A percentile compares a stretch with the other conserved stretches of the same genome.
phyloP scores from a whole-genome alignment of 768 basidiomycete species.

The Leucocoprinus birnbaumii region DNA sequence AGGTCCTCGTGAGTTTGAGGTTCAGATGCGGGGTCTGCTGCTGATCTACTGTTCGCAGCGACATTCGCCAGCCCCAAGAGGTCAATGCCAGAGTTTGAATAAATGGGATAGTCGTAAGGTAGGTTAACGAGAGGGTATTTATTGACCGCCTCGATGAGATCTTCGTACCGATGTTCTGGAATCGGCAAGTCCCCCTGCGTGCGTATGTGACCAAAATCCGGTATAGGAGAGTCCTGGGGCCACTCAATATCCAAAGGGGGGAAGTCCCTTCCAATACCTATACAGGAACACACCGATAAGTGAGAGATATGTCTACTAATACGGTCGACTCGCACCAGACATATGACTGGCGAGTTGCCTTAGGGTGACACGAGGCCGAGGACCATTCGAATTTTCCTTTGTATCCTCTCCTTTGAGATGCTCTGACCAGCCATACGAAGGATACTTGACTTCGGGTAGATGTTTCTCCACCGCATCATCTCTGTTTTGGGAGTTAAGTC shows the following conservation, averaged over 20 bases:
- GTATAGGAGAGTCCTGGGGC: constrained; percentile 27
- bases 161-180: constrained; percentile 20
- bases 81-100: constrained; percentile 78
- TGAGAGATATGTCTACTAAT: neutral
- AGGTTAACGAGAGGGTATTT: constrained; percentile 36
- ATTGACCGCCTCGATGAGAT: constrained; percentile 32
- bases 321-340: constrained; percentile 20
- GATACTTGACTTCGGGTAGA: constrained; percentile 34
- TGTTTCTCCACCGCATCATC: constrained; percentile 49
- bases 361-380: constrained; percentile 30
- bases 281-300: neutral
- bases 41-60: constrained; percentile 44
- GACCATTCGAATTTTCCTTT: neutral
- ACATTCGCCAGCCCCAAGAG: constrained; percentile 66
- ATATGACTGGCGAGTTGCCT: constrained; percentile 42
- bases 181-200: constrained; percentile 26
- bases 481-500: constrained; percentile 21
- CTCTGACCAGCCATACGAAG: constrained; percentile 31
- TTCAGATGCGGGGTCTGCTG: constrained; percentile 18
- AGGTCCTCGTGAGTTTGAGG: constrained; percentile 39
- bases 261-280: constrained; percentile 35
- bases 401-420: constrained; percentile 18
- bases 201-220: constrained; percentile 14
- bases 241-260: constrained; percentile 33
- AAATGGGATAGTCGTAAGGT: constrained; percentile 55